Evolutionary conservation across 2,329 filamentous ascomycete species (phyloP), one percentile per base, ranked within the genome.

Genomic region (Trichoderma simmonsii): DNA sequence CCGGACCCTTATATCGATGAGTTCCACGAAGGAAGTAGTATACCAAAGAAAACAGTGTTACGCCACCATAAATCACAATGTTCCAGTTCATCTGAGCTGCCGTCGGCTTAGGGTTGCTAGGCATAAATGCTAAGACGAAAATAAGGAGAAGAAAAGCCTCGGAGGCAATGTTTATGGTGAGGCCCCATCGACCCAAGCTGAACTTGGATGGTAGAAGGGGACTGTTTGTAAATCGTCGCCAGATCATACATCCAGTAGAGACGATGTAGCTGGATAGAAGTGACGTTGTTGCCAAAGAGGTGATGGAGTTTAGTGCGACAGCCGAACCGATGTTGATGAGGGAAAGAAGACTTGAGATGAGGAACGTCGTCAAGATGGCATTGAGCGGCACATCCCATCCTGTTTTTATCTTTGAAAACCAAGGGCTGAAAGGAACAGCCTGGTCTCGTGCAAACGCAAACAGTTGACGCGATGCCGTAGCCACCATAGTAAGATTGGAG

Each of bases 401-500:
- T 21, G 21, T 8, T 57, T 64, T 48, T 18, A 81, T 77, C 32
- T 76, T 76, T 0, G 78, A 78, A 3, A 81, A 34, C 3, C 73
- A 74, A 30, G 73, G 67, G 77, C 78, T 80, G n/a, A 76, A 76
- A 6, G 80, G 80, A 39, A 81, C 71, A 4, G 77, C 80, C 0
- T 76, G 77, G 21, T 81, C 80, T 3, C 80, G 76, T 1, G 80
- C 76, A 74, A 89, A 89, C 0, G 87, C 86, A 85, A 86, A 89
- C 12, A 87, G 84, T 70, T 88, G 84, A 14, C 88, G 83, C 0
- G 87, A 89, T 0, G 88, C 87, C 0, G 89, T 86, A 1, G 86
- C 87, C 0, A 90, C 83, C 72, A 87, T 86, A 1, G 85, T 85
- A 24, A 88, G 85, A 15, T 84, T 86, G 43, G 84, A 84, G 21